These are phyloP conservation scores for Pseudogymnoascus sp. DNA, from an alignment of 2,329 filamentous ascomycete genomes.

Conservation along the genomic window DNA sequence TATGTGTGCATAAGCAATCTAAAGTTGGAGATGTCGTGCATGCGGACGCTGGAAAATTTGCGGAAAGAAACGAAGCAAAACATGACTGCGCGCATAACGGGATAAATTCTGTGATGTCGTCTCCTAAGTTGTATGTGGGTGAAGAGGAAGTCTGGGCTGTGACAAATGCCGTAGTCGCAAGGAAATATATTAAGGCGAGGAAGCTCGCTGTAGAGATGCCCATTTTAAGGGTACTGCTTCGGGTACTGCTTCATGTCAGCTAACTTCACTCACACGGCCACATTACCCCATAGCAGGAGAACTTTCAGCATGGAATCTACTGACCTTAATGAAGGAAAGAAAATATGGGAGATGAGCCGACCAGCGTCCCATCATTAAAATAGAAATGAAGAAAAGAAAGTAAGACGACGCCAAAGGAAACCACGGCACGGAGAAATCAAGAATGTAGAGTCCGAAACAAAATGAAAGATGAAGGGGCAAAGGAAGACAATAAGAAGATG, in stretches of 20 bases:
- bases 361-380: not conserved
- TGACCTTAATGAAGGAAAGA: not conserved
- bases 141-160: not conserved
- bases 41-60: constrained; percentile 45
- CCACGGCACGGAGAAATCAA: not conserved
- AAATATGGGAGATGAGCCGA: not conserved
- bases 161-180: not conserved
- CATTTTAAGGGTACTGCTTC: not conserved
- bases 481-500: not conserved
- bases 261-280: not conserved
- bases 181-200: not conserved
- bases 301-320: not conserved
- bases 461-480: not conserved
- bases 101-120: constrained; percentile 25
- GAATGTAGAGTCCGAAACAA: not conserved
- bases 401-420: constrained; percentile 3
- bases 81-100: constrained; percentile 51
- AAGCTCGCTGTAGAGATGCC: not conserved
- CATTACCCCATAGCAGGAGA: not conserved
- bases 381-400: constrained; percentile 4
- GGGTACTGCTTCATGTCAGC: not conserved
- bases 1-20: constrained; percentile 55
- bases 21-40: constrained; percentile 48
- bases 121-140: not conserved
- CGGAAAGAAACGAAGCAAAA: constrained; percentile 54